Percentiles rank a stretch among this genome's conserved stretches.
Evolutionary conservation across 1,139 yeast genomes (phyloP).

Genomic region (Geotrichum citri-aurantii): DNA sequence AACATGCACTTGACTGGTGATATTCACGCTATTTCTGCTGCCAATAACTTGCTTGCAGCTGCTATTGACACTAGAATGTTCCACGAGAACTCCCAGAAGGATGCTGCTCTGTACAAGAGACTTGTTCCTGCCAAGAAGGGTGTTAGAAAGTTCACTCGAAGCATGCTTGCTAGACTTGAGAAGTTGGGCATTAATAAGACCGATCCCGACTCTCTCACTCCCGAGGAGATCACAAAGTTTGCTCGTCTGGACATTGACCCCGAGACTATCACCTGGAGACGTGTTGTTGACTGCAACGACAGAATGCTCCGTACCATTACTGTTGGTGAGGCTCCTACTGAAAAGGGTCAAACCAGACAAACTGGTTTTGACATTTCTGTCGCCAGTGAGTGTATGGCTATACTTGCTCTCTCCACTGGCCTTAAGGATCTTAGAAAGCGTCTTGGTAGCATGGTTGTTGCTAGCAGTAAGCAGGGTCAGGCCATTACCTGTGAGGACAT

Average conservation of each 20-base stretch:
- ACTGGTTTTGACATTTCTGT: conserved; percentile 97
- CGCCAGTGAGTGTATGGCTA: conserved; percentile 98
- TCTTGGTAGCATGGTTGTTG: conserved; percentile 87
- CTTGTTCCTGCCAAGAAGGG: conserved; percentile 91
- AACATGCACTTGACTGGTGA: conserved; percentile 98
- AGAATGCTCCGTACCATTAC: conserved; percentile 87
- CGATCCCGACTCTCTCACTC: conserved; percentile 76
- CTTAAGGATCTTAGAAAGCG: conserved; percentile 85
- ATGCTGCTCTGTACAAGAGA: conserved; percentile 78
- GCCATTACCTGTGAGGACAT: conserved; percentile 95
- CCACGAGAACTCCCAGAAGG: conserved; percentile 90
- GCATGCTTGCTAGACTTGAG: conserved; percentile 70
- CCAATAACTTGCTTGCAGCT: conserved; percentile 92
- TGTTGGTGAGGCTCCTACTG: conserved; percentile 90
- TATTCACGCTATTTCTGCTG: conserved; percentile 95
- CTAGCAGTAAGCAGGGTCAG: conserved; percentile 71
- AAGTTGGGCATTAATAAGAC: conserved; percentile 79
- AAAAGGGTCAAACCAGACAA: conserved; percentile 78
- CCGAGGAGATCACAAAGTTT: conserved; percentile 68
- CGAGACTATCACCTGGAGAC: conserved; percentile 88
- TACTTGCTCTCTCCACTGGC: conserved; percentile 81
- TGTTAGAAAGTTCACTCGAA: conserved; percentile 64
- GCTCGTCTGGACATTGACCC: conserved; percentile 92
- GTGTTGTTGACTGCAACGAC: conserved; percentile 96
- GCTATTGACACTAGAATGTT: conserved; percentile 97